Percentiles rank a stretch among this genome's conserved stretches.
phyloP scores from a whole-genome alignment of 495 filamentous ascomycete species.

The Penicillium pancosmium region DNA sequence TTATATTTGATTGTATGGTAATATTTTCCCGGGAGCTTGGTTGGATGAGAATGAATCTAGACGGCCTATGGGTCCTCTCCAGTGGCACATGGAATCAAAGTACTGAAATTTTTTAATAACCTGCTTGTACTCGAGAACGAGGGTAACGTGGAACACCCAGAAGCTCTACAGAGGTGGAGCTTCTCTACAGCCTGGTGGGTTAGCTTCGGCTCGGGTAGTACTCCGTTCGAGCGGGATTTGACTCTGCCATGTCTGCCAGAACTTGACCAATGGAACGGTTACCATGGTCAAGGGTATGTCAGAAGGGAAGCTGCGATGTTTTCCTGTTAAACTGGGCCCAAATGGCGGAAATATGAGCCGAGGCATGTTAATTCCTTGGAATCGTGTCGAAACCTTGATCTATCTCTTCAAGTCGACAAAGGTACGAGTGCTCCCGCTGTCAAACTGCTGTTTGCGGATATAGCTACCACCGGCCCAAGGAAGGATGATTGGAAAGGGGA shows the following conservation, averaged over 20 bases:
- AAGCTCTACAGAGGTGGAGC: slow-evolving; percentile 2
- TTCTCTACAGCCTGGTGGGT: background rate
- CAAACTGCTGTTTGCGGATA: slow-evolving; percentile 29
- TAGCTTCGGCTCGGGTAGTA: slow-evolving; percentile 10
- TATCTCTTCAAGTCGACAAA: slow-evolving; percentile 4
- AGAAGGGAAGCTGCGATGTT: slow-evolving; percentile 2
- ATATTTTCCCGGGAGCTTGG: slow-evolving; percentile 6
- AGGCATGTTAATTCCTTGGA: slow-evolving; percentile 7
- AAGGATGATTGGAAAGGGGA: background rate
- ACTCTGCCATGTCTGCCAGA: background rate
- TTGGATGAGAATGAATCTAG: slow-evolving; percentile 1
- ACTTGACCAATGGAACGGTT: slow-evolving; percentile 30
- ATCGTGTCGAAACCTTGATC: slow-evolving; percentile 2
- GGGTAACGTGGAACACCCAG: background rate
- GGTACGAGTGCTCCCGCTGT: slow-evolving; percentile 14
- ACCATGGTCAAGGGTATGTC: slow-evolving; percentile 13
- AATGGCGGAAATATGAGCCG: background rate
- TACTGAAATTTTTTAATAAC: slow-evolving; percentile 4
- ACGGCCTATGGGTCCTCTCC: slow-evolving; percentile 9
- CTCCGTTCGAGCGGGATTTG: slow-evolving; percentile 4
- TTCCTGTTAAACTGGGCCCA: slow-evolving; percentile 1
- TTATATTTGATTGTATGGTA: slow-evolving; percentile 23
- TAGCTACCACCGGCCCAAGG: background rate
- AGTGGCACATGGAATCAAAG: slow-evolving; percentile 8
- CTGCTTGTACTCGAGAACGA: slow-evolving; percentile 7